Evolutionary conservation across 2,329 filamentous ascomycete species (phyloP).

Genomic region (Fusarium udum): DNA sequence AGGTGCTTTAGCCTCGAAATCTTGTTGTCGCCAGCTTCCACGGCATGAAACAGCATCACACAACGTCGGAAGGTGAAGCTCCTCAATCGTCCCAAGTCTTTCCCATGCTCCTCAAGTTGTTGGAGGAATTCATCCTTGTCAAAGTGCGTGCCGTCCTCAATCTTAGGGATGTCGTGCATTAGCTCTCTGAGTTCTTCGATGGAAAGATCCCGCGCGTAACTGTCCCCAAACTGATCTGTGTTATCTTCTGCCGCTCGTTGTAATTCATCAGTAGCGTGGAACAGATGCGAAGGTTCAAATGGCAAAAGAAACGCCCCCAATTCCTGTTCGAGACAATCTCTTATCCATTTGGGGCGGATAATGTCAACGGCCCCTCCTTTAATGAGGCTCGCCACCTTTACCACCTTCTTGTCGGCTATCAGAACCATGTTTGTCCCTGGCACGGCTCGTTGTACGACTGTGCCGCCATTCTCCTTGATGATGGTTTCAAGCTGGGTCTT

Average conservation of each 20-base stretch:
- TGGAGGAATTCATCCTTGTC: conserved; percentile 58
- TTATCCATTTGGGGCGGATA: conserved; percentile 81
- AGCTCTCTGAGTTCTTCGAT: conserved; percentile 68
- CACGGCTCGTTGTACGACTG: conserved; percentile 77
- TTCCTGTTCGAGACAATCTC: conserved; percentile 76
- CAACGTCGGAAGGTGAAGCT: conserved; percentile 63
- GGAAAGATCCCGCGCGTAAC: conserved; percentile 77
- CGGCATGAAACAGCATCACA: conserved; percentile 53
- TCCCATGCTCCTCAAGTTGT: conserved; percentile 65
- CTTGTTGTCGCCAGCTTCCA: conserved; percentile 45
- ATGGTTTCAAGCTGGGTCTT: conserved; percentile 83
- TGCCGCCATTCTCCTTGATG: conserved; percentile 85
- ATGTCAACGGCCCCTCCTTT: conserved; percentile 78
- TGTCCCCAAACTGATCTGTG: conserved; percentile 83
- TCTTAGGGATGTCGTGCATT: conserved; percentile 60
- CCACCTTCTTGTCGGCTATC: conserved; percentile 79
- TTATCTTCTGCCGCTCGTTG: conserved; percentile 65
- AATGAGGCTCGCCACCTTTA: conserved; percentile 85
- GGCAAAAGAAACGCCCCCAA: conserved; percentile 70
- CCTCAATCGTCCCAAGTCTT: conserved; percentile 59
- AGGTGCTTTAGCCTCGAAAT: conserved; percentile 62
- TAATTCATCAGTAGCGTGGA: conserved; percentile 70
- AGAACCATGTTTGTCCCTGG: conserved; percentile 72
- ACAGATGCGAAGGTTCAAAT: conserved; percentile 72
- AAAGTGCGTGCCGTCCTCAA: conserved; percentile 54